Evolutionary conservation across 2,329 filamentous ascomycete species (phyloP).

Genomic region (Hysterium pulicare): DNA sequence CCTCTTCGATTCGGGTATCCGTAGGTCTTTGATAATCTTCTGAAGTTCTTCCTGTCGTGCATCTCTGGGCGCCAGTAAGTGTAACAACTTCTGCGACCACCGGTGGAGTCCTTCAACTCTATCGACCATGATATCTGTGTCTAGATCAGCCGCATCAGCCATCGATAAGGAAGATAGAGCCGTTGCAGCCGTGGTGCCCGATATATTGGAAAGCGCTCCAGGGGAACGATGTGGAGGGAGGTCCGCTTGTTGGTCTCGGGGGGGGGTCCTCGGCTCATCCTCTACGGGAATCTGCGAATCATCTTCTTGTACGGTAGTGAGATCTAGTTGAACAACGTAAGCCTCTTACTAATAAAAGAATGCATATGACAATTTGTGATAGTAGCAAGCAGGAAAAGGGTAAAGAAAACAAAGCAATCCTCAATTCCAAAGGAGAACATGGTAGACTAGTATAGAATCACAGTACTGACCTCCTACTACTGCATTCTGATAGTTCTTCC

Average conservation of each 20-base stretch:
- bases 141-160: conserved; percentile 41
- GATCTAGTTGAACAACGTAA: conserved; percentile 6
- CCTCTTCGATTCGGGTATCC: conserved; percentile 35
- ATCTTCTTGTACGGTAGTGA: conserved; percentile 13
- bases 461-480: conserved; percentile 25
- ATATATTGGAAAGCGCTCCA: conserved; percentile 41
- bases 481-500: conserved; percentile 21
- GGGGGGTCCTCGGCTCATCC: conserved; percentile 24
- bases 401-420: not conserved
- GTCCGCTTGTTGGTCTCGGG: conserved; percentile 9
- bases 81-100: conserved; percentile 24
- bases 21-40: conserved; percentile 25
- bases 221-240: conserved; percentile 25
- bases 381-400: no score
- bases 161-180: conserved; percentile 46
- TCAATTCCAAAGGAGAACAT: no score
- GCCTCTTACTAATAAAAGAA: conserved; percentile 20
- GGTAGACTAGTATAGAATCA: no score
- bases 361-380: not conserved
- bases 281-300: conserved; percentile 17
- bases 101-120: conserved; percentile 38
- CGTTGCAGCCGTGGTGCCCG: conserved; percentile 47
- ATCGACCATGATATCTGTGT: conserved; percentile 41
- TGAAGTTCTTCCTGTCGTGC: conserved; percentile 15
- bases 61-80: conserved; percentile 28